A percentile compares a stretch with the other conserved stretches of the same genome.
phyloP scores from a whole-genome alignment of 139 green algal species.

The Chlorella sorokiniana region DNA sequence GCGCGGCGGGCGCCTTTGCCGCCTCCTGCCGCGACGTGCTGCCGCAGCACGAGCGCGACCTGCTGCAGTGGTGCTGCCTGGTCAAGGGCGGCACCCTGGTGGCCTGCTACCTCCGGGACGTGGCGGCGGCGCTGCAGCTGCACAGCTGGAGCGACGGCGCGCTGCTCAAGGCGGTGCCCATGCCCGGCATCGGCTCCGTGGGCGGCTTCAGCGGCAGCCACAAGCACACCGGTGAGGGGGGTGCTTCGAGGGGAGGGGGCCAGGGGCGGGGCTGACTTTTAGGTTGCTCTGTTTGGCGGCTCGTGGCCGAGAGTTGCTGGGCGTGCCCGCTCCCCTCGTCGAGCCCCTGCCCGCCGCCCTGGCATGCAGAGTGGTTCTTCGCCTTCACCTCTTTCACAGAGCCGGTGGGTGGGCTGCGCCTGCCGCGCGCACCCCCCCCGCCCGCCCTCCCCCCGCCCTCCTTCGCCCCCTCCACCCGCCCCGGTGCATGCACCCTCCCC shows the following conservation, averaged over 20 bases:
- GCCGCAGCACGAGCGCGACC: constrained; percentile 74
- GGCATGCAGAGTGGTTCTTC: constrained; percentile 67
- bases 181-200: constrained; percentile 73
- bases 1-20: background rate
- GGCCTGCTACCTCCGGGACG: constrained; percentile 64
- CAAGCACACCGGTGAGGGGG: constrained; percentile 55
- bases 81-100: constrained; percentile 74
- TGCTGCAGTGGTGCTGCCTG: constrained; percentile 65
- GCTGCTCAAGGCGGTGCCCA: constrained; percentile 49
- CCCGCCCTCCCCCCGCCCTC: background rate
- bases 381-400: constrained; percentile 73
- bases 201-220: constrained; percentile 61
- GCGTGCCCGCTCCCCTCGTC: background rate
- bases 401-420: constrained; percentile 36
- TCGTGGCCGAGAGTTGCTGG: background rate
- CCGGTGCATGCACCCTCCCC: no score
- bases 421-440: background rate
- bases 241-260: background rate
- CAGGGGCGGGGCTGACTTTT: background rate
- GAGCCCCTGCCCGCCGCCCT: background rate
- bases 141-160: constrained; percentile 50
- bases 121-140: constrained; percentile 59
- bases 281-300: background rate
- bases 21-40: constrained; percentile 77
- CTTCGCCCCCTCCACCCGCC: background rate